Evolutionary conservation across 1,284 basidiomycete genomes (phyloP).

Genomic region (Austroboletus novae-zelandiae): DNA sequence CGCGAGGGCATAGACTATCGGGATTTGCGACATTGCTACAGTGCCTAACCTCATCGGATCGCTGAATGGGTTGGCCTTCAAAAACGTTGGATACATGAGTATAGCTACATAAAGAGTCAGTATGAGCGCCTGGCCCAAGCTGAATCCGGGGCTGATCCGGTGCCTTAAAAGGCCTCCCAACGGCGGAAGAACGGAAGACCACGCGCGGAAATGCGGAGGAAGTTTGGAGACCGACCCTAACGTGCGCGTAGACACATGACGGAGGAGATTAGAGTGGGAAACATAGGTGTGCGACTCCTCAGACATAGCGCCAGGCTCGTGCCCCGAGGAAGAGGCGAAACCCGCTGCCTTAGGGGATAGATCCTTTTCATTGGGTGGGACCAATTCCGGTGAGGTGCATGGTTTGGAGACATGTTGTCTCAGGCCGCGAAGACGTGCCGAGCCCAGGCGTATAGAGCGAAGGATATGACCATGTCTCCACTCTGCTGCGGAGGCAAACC

Average conservation of each 20-base stretch:
- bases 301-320: constrained; percentile 17
- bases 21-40: constrained; percentile 72
- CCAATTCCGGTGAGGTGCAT: constrained; percentile 1
- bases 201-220: constrained; percentile 48
- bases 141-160: constrained; percentile 49
- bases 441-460: constrained; percentile 25
- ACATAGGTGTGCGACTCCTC: constrained; percentile 33
- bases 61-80: constrained; percentile 54
- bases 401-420: background rate
- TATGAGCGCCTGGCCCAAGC: constrained; percentile 49
- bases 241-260: constrained; percentile 15
- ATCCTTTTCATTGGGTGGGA: constrained; percentile 8
- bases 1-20: constrained; percentile 66
- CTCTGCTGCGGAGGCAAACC: constrained; percentile 47
- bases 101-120: constrained; percentile 46
- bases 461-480: constrained; percentile 51
- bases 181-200: constrained; percentile 40
- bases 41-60: constrained; percentile 56
- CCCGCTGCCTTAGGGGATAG: constrained; percentile 4
- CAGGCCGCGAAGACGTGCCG: constrained; percentile 13
- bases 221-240: constrained; percentile 12
- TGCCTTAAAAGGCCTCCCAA: constrained; percentile 40
- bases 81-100: constrained; percentile 52
- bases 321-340: constrained; percentile 22
- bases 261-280: constrained; percentile 22